Conservation (phyloP, 306 rosid genomes). For the Casuarina glauca region DNA sequence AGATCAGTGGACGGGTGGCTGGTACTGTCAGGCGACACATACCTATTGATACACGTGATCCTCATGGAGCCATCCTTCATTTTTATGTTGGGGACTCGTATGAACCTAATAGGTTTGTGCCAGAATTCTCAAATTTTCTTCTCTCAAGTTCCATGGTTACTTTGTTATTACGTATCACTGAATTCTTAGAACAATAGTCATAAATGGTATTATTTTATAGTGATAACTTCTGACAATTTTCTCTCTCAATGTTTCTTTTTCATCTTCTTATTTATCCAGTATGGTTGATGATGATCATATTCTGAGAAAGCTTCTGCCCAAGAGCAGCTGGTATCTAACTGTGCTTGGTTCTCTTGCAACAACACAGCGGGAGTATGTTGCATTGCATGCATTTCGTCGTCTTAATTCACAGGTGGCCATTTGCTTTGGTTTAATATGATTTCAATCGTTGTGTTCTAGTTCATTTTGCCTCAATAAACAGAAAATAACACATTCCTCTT, state of each 20-base stretch:
- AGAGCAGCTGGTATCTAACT: conserved; percentile 80
- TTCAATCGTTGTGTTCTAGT: conserved; percentile 11
- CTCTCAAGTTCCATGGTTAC: neutral
- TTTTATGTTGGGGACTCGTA: conserved; percentile 88
- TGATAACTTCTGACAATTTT: conserved; percentile 21
- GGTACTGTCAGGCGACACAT: conserved; percentile 93
- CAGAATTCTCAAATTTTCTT: conserved; percentile 18
- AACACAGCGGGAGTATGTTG: conserved; percentile 92
- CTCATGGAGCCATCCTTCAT: conserved; percentile 91
- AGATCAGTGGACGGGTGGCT: conserved; percentile 79
- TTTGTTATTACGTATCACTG: neutral
- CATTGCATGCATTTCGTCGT: conserved; percentile 97
- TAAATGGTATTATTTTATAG: neutral
- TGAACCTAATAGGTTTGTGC: conserved; percentile 63
- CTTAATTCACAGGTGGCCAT: conserved; percentile 77
- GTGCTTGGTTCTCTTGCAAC: conserved; percentile 99
- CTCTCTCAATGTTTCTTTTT: neutral
- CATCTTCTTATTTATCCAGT: conserved; percentile 29
- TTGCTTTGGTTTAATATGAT: conserved; percentile 7
- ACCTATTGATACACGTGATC: conserved; percentile 91
- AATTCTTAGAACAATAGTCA: neutral
- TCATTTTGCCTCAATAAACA: conserved; percentile 7
- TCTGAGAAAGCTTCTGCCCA: conserved; percentile 71
- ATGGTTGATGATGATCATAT: conserved; percentile 84
- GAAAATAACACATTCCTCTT: conserved; percentile 27